phyloP scores from a whole-genome alignment of 2,329 filamentous ascomycete genomes.

The Talaromyces sp. region DNA sequence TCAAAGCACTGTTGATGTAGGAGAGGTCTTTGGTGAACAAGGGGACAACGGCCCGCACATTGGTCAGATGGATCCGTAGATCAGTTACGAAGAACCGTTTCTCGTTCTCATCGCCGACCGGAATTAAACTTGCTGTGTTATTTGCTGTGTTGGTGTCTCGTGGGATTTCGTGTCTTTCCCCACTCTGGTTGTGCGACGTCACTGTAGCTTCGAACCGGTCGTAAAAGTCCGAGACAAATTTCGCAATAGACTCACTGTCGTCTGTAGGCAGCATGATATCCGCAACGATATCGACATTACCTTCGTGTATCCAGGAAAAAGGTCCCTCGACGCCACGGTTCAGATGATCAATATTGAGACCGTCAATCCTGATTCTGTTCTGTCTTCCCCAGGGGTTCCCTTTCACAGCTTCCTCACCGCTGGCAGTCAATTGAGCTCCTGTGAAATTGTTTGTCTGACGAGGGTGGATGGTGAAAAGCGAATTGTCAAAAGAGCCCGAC shows the following conservation, averaged over 20 bases:
- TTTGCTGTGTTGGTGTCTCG: slow-evolving; percentile 22
- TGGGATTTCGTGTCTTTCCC: not conserved
- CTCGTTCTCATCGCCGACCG: slow-evolving; percentile 48
- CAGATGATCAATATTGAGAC: slow-evolving; percentile 89
- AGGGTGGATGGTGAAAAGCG: slow-evolving; percentile 94
- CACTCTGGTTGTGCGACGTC: slow-evolving; percentile 65
- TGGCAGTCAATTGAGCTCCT: slow-evolving; percentile 58
- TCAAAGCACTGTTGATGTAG: slow-evolving; percentile 92
- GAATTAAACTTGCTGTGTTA: slow-evolving; percentile 26
- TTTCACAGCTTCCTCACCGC: slow-evolving; percentile 59
- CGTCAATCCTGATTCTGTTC: slow-evolving; percentile 86
- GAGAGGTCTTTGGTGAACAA: slow-evolving; percentile 88
- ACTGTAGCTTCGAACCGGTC: slow-evolving; percentile 93
- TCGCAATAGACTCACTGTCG: slow-evolving; percentile 80
- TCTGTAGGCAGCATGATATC: slow-evolving; percentile 94
- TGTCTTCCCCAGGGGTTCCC: slow-evolving; percentile 89
- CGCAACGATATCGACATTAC: slow-evolving; percentile 92
- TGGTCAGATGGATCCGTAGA: slow-evolving; percentile 89
- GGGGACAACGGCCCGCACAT: slow-evolving; percentile 87
- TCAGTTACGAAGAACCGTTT: slow-evolving; percentile 89
- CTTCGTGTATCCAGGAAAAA: slow-evolving; percentile 97
- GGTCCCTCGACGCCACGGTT: slow-evolving; percentile 90
- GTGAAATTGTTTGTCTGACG: slow-evolving; percentile 80
- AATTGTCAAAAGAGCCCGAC: slow-evolving; percentile 92
- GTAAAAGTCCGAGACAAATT: slow-evolving; percentile 96